Percentiles rank a stretch among this genome's conserved stretches.
phyloP scores from a whole-genome alignment of 371 early-diverging fungal species.

The Nosema bombycis region DNA sequence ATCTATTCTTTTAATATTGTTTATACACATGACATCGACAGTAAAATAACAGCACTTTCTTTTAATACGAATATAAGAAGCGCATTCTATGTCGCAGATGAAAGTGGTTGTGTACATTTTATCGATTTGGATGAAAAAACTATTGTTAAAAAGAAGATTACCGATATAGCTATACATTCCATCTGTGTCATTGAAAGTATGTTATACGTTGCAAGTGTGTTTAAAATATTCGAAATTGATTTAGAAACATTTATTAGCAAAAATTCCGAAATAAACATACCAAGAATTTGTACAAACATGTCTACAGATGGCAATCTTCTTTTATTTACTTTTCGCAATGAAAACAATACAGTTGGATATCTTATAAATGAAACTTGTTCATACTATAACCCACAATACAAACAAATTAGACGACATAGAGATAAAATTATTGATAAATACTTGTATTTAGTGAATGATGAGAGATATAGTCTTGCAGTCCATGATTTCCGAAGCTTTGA shows the following conservation, averaged over 20 bases:
- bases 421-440: constrained; percentile 25
- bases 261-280: constrained; percentile 8
- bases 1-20: constrained; percentile 23
- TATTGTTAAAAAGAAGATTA: constrained; percentile 15
- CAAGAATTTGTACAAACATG: constrained; percentile 46
- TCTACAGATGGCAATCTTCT: background rate
- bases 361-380: constrained; percentile 2
- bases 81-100: constrained; percentile 41
- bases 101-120: constrained; percentile 36
- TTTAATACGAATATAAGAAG: constrained; percentile 34
- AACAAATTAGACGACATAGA: constrained; percentile 22
- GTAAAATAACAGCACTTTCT: constrained; percentile 21
- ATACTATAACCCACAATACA: background rate
- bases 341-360: constrained; percentile 8
- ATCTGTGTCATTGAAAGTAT: background rate
- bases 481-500: constrained; percentile 16
- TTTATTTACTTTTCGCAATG: constrained; percentile 19
- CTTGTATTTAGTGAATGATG: constrained; percentile 21
- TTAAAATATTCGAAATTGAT: constrained; percentile 22
- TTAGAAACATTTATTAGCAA: background rate
- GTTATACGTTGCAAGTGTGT: constrained; percentile 23
- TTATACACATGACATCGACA: background rate
- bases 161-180: constrained; percentile 32
- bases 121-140: background rate
- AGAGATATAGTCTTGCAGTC: background rate